Percentiles rank a stretch among this genome's conserved stretches.
These are phyloP conservation scores for Trebouxiophyceae sp. DNA, from an alignment of 163 green algal genomes.

Conservation along the genomic window DNA sequence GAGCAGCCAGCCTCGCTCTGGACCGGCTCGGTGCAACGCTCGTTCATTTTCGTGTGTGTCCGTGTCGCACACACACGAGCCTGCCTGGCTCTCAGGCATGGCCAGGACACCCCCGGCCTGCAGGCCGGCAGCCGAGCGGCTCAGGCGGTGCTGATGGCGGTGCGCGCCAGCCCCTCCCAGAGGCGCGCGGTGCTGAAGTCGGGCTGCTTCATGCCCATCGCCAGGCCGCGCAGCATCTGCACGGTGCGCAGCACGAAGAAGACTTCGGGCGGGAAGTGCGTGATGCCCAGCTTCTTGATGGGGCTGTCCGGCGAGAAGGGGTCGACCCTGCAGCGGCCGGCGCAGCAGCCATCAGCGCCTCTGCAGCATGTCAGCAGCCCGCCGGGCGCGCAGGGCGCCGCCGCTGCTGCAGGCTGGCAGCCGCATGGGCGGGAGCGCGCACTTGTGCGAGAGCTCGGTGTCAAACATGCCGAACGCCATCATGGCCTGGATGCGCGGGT, in stretches of 20 bases:
- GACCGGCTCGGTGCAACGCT: no score
- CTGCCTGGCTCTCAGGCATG: no score
- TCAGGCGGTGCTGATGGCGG: no score
- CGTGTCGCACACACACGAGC: no score
- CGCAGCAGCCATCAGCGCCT: no score
- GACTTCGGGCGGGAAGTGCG: conserved; percentile 84
- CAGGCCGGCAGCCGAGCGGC: no score
- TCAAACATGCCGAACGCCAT: conserved; percentile 91
- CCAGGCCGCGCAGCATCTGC: conserved; percentile 79
- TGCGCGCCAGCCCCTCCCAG: not conserved
- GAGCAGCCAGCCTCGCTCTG: no score
- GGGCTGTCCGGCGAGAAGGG: conserved; percentile 76
- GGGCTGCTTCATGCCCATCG: conserved; percentile 58
- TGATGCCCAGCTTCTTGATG: conserved; percentile 71
- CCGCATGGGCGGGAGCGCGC: not conserved
- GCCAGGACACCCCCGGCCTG: no score
- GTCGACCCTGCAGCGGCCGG: conserved; percentile 57
- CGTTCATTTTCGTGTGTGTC: no score
- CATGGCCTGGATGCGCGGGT: conserved; percentile 37
- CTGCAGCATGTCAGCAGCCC: no score
- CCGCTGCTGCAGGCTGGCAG: no score
- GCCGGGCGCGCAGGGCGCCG: no score
- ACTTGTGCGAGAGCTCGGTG: conserved; percentile 32
- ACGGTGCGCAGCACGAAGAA: conserved; percentile 94
- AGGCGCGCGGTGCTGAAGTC: not conserved